These are phyloP conservation scores for Coniochaeta hoffmannii DNA, from an alignment of 2,329 filamentous ascomycete species.

Conservation along the genomic window DNA sequence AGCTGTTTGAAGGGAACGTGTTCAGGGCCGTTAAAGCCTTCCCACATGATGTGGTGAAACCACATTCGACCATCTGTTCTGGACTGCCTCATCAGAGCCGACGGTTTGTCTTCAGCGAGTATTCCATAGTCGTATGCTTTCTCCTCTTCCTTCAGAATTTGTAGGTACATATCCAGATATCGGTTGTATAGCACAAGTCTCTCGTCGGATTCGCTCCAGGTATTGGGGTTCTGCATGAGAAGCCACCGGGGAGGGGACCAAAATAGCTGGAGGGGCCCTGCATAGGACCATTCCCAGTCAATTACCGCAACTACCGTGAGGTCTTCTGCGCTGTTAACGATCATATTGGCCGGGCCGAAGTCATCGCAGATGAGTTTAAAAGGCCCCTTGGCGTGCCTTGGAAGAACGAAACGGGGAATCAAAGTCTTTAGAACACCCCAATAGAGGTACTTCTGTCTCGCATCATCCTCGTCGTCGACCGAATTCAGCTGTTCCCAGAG, in stretches of 20 bases:
- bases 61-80: not conserved
- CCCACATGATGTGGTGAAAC: not conserved
- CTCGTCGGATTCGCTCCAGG: constrained; percentile 1
- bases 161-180: not conserved
- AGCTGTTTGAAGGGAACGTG: not conserved
- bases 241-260: constrained; percentile 5
- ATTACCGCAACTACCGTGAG: constrained; percentile 26
- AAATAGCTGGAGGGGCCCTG: constrained; percentile 27
- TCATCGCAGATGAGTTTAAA: constrained; percentile 31
- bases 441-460: constrained; percentile 19
- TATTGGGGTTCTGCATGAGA: not conserved
- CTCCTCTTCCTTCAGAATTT: not conserved
- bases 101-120: not conserved
- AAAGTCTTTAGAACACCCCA: constrained; percentile 20
- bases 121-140: not conserved
- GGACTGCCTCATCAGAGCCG: not conserved
- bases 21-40: not conserved
- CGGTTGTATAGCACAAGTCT: not conserved
- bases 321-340: constrained; percentile 24
- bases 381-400: constrained; percentile 14
- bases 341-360: constrained; percentile 27
- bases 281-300: constrained; percentile 29
- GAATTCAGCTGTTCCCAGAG: constrained; percentile 26
- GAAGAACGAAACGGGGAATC: constrained; percentile 15
- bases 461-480: constrained; percentile 16